phyloP scores from a whole-genome alignment of 306 rosid species.

The Malus asiatica region DNA sequence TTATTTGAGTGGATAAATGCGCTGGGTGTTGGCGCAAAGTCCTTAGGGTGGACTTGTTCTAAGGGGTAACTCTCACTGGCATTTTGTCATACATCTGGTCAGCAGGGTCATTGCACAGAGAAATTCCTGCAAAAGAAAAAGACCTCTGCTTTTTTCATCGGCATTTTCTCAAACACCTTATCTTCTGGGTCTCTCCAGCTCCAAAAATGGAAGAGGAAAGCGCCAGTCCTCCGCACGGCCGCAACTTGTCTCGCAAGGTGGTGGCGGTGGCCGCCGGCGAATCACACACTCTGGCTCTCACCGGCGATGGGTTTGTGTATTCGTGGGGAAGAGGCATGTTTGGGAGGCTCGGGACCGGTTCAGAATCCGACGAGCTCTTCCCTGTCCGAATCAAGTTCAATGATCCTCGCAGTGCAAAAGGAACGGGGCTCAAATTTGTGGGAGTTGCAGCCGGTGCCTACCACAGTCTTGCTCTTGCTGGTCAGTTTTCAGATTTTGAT shows the following conservation, averaged over 20 bases:
- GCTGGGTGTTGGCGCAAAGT: too few relatives aligned
- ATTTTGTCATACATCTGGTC: background rate
- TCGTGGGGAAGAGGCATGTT: conserved; percentile 96
- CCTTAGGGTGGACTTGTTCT: too few relatives aligned
- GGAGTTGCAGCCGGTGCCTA: conserved; percentile 87
- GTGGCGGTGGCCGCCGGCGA: conserved; percentile 41
- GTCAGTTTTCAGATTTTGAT: conserved; percentile 19
- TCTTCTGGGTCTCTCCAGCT: background rate
- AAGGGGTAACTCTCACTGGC: background rate
- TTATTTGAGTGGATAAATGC: too few relatives aligned
- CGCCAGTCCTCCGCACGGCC: background rate
- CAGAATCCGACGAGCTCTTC: conserved; percentile 47
- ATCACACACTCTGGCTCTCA: conserved; percentile 51
- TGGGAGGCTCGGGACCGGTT: conserved; percentile 73
- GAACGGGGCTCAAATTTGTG: conserved; percentile 31
- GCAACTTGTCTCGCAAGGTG: conserved; percentile 22
- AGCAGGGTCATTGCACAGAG: background rate
- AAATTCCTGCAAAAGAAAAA: background rate
- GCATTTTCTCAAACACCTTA: background rate
- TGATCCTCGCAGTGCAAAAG: conserved; percentile 14
- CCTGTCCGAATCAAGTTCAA: conserved; percentile 54
- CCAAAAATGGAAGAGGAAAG: conserved; percentile 24
- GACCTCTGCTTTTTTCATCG: background rate
- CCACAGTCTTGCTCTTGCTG: conserved; percentile 84
- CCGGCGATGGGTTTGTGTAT: conserved; percentile 66